Percentiles rank a stretch among this genome's conserved stretches.
Conservation (phyloP, 2,329 filamentous ascomycete genomes). For the Talaromyces sp. region DNA sequence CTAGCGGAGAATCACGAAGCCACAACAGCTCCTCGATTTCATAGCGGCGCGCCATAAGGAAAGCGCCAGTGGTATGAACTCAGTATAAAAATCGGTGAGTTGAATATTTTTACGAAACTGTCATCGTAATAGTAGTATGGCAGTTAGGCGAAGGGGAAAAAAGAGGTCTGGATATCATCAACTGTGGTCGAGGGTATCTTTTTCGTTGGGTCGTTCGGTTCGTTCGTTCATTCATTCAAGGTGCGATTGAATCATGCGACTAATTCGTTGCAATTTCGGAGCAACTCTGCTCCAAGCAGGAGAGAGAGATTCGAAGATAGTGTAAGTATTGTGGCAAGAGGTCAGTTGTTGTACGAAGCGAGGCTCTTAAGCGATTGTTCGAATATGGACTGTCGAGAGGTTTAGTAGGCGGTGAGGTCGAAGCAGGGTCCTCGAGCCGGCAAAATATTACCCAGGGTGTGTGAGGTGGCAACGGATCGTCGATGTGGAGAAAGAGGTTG, state of each 20-base stretch:
- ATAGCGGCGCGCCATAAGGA: conserved; percentile 58
- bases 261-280: neutral
- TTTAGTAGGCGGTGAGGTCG: neutral
- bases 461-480: conserved; percentile 13
- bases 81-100: neutral
- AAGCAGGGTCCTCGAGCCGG: conserved; percentile 5
- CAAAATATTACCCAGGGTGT: neutral
- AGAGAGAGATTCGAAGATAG: neutral
- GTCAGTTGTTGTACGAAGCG: neutral
- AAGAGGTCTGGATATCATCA: neutral
- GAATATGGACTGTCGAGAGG: neutral
- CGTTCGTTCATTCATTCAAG: conserved; percentile 7
- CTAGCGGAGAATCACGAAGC: conserved; percentile 77
- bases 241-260: conserved; percentile 7
- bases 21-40: conserved; percentile 70
- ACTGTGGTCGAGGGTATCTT: neutral
- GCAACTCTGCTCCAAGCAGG: conserved; percentile 7
- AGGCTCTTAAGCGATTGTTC: neutral
- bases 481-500: neutral
- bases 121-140: neutral
- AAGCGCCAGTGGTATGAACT: conserved; percentile 20
- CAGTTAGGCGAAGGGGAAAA: neutral
- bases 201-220: conserved; percentile 3
- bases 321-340: neutral
- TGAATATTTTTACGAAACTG: neutral